A percentile compares a stretch with the other conserved stretches of the same genome.
phyloP scores from a whole-genome alignment of 768 basidiomycete genomes.

The Phanerodontia chrysosporium region DNA sequence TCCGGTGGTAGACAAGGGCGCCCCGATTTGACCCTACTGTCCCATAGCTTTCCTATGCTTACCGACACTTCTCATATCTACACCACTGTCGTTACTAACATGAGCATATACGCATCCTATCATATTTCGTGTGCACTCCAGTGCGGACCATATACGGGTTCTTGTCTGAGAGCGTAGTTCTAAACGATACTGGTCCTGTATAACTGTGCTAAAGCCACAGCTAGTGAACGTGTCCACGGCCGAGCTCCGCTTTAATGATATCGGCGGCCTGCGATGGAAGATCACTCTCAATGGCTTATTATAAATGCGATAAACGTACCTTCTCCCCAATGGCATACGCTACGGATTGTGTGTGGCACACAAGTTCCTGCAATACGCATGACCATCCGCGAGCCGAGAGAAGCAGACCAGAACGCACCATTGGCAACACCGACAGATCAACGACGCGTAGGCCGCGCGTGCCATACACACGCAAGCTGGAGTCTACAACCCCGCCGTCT shows the following conservation, averaged over 20 bases:
- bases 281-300: background rate
- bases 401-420: background rate
- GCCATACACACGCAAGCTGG: constrained; percentile 6
- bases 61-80: no score
- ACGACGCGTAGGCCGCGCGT: constrained; percentile 6
- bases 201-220: no score
- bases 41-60: no score
- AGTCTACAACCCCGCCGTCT: constrained; percentile 2
- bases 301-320: background rate
- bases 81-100: no score
- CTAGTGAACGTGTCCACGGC: background rate
- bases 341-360: background rate
- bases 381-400: background rate
- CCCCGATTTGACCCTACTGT: no score
- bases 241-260: background rate
- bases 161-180: no score
- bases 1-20: no score
- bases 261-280: background rate
- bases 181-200: no score
- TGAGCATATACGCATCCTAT: no score
- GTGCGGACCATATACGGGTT: no score
- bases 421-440: background rate
- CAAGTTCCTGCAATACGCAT: background rate
- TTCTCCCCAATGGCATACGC: constrained; percentile 7
- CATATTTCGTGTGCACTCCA: no score